phyloP scores from a whole-genome alignment of 306 rosid species.

The Castanea sativa region DNA sequence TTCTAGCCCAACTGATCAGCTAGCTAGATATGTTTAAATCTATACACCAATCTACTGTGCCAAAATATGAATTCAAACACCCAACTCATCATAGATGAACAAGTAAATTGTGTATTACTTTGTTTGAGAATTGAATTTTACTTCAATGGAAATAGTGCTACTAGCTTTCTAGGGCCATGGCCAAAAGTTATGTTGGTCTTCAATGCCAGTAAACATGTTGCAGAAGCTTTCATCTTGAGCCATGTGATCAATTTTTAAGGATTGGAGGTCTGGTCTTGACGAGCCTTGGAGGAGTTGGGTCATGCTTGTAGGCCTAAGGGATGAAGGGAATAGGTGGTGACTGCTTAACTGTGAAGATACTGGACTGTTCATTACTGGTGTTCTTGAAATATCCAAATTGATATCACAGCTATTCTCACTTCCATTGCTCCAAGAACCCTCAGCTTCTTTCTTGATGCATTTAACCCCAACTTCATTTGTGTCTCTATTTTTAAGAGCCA shows the following conservation, averaged over 20 bases:
- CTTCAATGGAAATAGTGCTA: constrained; percentile 57
- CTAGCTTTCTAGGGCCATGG: constrained; percentile 61
- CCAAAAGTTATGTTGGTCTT: constrained; percentile 77
- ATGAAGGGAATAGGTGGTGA: constrained; percentile 43
- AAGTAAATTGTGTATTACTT: neutral
- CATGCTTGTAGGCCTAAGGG: constrained; percentile 50
- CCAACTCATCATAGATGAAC: constrained; percentile 12
- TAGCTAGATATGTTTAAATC: constrained; percentile 42
- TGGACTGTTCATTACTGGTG: constrained; percentile 49
- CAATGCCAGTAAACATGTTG: constrained; percentile 68
- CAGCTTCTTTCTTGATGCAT: constrained; percentile 54
- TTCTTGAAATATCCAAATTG: constrained; percentile 69
- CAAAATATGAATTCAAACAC: constrained; percentile 29
- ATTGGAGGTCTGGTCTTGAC: constrained; percentile 57
- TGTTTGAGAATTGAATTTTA: neutral
- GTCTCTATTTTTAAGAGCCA: constrained; percentile 48
- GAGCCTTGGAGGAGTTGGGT: constrained; percentile 79
- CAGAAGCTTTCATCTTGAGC: constrained; percentile 63
- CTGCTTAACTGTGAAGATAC: constrained; percentile 42
- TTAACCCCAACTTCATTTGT: constrained; percentile 33
- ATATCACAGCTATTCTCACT: constrained; percentile 80
- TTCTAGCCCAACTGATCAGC: constrained; percentile 26
- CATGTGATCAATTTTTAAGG: constrained; percentile 28
- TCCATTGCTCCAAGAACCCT: constrained; percentile 80
- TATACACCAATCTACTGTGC: constrained; percentile 54